A percentile compares a stretch with the other conserved stretches of the same genome.
These are phyloP conservation scores for Oemleria cerasiformis DNA, from an alignment of 306 rosid species.

Conservation along the genomic window DNA sequence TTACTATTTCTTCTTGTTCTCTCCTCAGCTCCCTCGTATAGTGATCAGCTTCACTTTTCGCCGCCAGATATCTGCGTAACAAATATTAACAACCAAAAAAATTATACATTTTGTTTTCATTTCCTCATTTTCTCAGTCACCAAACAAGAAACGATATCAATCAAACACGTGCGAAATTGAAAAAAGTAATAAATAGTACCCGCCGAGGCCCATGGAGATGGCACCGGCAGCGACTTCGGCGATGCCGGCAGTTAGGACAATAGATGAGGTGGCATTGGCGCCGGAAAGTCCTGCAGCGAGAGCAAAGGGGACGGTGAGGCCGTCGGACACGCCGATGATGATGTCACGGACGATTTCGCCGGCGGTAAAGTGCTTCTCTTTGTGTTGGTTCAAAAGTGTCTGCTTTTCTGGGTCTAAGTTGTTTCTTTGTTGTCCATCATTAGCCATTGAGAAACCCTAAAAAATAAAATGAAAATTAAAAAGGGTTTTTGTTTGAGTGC, in stretches of 20 bases:
- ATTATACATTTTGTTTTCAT: too few relatives aligned
- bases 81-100: background rate
- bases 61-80: slow-evolving; percentile 42
- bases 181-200: slow-evolving; percentile 11
- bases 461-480: background rate
- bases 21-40: slow-evolving; percentile 40
- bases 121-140: slow-evolving; percentile 7
- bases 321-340: slow-evolving; percentile 45
- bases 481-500: background rate
- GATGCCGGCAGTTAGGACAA: slow-evolving; percentile 43
- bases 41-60: slow-evolving; percentile 53
- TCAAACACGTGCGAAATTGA: background rate
- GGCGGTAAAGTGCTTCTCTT: slow-evolving; percentile 40
- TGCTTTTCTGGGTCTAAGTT: slow-evolving; percentile 31
- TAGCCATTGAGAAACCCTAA: slow-evolving; percentile 2
- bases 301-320: slow-evolving; percentile 46
- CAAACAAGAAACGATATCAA: background rate
- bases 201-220: slow-evolving; percentile 49
- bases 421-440: background rate
- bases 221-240: slow-evolving; percentile 50
- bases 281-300: slow-evolving; percentile 46
- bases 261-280: slow-evolving; percentile 40
- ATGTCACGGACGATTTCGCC: slow-evolving; percentile 42
- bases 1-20: slow-evolving; percentile 45
- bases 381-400: slow-evolving; percentile 28